A percentile compares a stretch with the other conserved stretches of the same genome.
These are phyloP conservation scores for Cladosporium oxysporum DNA, from an alignment of 2,329 filamentous ascomycete species.

Conservation along the genomic window DNA sequence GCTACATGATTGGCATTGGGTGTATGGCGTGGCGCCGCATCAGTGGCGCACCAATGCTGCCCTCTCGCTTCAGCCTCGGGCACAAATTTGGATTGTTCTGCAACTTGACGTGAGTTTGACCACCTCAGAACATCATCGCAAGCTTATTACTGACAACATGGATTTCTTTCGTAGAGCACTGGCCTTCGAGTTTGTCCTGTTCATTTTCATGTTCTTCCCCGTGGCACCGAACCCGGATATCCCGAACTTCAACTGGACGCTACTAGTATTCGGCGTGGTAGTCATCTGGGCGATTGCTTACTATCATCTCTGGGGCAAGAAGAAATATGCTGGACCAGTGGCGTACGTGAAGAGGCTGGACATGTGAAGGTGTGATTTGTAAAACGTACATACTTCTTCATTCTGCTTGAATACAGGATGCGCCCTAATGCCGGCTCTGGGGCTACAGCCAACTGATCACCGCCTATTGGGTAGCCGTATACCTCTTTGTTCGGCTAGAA, in stretches of 20 bases:
- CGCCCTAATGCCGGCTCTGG: too few species aligned
- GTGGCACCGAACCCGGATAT: constrained; percentile 28
- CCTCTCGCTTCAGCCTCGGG: constrained; percentile 27
- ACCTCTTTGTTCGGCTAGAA: too few species aligned
- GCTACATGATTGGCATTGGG: constrained; percentile 29
- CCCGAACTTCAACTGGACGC: constrained; percentile 34
- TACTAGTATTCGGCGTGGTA: constrained; percentile 25
- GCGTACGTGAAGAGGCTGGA: constrained; percentile 3
- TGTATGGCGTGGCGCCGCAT: constrained; percentile 26
- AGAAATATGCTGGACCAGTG: constrained; percentile 11
- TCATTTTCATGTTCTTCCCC: constrained; percentile 32
- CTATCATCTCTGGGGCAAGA: constrained; percentile 12
- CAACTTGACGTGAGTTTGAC: constrained; percentile 26
- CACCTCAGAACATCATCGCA: constrained; percentile 18
- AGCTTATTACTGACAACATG: constrained; percentile 20
- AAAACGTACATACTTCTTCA: too few species aligned
- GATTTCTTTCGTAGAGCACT: constrained; percentile 20
- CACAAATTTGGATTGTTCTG: constrained; percentile 33
- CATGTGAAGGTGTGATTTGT: background rate
- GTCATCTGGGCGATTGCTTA: constrained; percentile 10
- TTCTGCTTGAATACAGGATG: too few species aligned
- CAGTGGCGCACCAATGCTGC: constrained; percentile 26
- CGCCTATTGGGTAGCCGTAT: too few species aligned
- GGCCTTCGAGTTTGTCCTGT: constrained; percentile 21
- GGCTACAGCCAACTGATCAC: too few species aligned